Evolutionary conservation across 2,329 filamentous ascomycete species (phyloP), one percentile per base, ranked within the genome.

Genomic region (Helminthosporium solani): DNA sequence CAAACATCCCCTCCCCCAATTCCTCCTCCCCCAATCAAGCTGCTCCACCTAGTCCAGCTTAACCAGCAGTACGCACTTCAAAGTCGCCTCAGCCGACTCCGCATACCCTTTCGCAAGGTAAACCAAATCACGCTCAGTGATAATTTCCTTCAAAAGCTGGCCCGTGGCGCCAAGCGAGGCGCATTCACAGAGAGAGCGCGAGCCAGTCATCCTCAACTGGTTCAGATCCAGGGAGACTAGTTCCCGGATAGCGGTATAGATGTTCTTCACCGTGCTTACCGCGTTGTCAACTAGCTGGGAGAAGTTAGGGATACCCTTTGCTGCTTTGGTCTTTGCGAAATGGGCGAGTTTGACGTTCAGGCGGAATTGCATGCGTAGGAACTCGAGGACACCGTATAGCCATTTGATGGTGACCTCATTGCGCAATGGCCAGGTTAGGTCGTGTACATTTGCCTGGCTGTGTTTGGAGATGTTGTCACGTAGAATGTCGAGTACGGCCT

Each of bases 31-130:
- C 23, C 5, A 9, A 25, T 31, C 28, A 14, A 31, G 28, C 28
- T 31, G 9, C 28, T 5, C 3, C n/a, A n/a, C n/a, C 53, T 66
- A 67, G 52, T 55, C 60, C n/a, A 67, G 51, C 52, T 64, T 68
- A 15, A 70, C 66, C 49, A 60, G 60, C 36, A 61, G 34, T 14
- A 70, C 54, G 1, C 63, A 64, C 15, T 56, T 54, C 53, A 67
- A 56, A 3, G 63, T 59, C 19, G 68, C 64, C 2, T 63, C 35
- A 5, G 57, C 61, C n/a, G 60, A 63, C 16, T 67, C 64, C 7
- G 61, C 58, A 39, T 67, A 68, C 36, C 66, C 60, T 9, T 40
- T 47, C 9, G 62, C 60, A 50, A 63, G 68, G 8, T 23, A 40
- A 9, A 56, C 49, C 8, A 63, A 45, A 39, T 66, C 56, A 0